Percentiles rank a stretch among this genome's conserved stretches.
Evolutionary conservation across 2,329 filamentous ascomycete genomes (phyloP).

Genomic region (Xylaria sp.): DNA sequence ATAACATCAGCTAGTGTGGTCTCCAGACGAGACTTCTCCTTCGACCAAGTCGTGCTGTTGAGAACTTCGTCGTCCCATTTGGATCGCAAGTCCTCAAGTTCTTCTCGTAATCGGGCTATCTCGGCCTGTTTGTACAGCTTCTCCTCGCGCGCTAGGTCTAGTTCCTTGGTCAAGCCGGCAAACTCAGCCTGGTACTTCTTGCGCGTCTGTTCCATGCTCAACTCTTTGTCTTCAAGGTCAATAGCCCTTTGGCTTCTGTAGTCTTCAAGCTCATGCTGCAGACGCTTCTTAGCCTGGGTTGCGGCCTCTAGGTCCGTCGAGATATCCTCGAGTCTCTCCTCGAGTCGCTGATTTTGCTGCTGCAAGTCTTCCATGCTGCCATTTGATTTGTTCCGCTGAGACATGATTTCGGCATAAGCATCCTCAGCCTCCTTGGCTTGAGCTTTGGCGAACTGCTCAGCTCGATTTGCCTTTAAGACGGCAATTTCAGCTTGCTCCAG

Average conservation of each 20-base stretch:
- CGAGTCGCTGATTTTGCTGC: conserved; percentile 84
- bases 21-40: conserved; percentile 93
- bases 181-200: conserved; percentile 98
- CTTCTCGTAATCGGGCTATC: conserved; percentile 87
- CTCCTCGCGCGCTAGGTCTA: conserved; percentile 92
- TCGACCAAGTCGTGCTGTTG: conserved; percentile 97
- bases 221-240: conserved; percentile 96
- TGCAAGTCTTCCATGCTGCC: conserved; percentile 86
- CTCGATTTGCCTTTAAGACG: conserved; percentile 87
- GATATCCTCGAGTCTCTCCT: conserved; percentile 89
- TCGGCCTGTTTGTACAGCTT: conserved; percentile 84
- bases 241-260: conserved; percentile 94
- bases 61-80: conserved; percentile 99
- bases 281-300: conserved; percentile 86
- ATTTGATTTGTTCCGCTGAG: conserved; percentile 91
- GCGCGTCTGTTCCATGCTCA: conserved; percentile 92
- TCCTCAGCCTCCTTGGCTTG: conserved; percentile 93
- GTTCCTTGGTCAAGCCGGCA: conserved; percentile 84
- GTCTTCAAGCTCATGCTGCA: conserved; percentile 97
- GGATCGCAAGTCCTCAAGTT: conserved; percentile 89
- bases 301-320: conserved; percentile 87
- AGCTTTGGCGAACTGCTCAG: conserved; percentile 91
- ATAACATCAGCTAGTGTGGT: conserved; percentile 87
- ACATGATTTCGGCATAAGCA: conserved; percentile 85
- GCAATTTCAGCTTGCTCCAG: conserved; percentile 96